Base-by-base conservation (phyloP, 169 alveolate genomes). In the Amoebophrya sp. region DNA sequence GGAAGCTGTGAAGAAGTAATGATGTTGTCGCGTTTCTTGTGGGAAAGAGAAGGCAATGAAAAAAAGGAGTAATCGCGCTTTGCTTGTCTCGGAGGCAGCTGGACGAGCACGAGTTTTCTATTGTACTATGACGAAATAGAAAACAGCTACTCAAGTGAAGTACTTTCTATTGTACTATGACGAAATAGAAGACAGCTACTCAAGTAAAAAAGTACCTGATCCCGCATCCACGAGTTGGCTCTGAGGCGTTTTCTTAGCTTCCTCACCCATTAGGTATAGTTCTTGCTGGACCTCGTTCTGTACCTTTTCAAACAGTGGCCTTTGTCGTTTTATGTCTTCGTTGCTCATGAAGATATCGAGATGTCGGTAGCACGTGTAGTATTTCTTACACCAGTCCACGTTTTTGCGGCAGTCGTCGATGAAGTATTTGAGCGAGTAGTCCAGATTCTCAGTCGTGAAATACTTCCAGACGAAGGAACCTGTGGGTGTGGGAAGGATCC, bases 381-480 rank as follows among this genome's bases (percentile, higher is more conserved):
- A 65, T 36, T 65, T 65, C 83, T 26, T 36, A 36, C 83, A 29
- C 83, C 83, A 65, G 83, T 65, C 83, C 26, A 65, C 83, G 83
- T 65, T 65, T 18, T 65, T 65, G 2, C 83, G 83, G 83, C 18
- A 1, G 83, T 65, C 83, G 33, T 65, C 83, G 83, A 65, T 26
- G 83, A 65, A 65, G 83, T 65, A 65, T 36, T 65, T 65, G 33
- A 65, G 83, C 33, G 83, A 65, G 83, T 65, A 65, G 83, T 65
- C 83, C 33, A 65, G 83, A 36, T 65, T 65, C 39, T 65, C 83
- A 29, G 83, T 65, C 39, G 12, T 18, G 83, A 65, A 65, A 29
- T 65, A 29, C 26, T 65, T 65, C 83, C 83, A 65, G 2, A 65
- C 83, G 83, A 65, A 65, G n/a, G n/a, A n/a, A n/a, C n/a, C n/a